Base-by-base conservation (phyloP, 1,284 basidiomycete species). In the Heterobasidion irregulare region DNA sequence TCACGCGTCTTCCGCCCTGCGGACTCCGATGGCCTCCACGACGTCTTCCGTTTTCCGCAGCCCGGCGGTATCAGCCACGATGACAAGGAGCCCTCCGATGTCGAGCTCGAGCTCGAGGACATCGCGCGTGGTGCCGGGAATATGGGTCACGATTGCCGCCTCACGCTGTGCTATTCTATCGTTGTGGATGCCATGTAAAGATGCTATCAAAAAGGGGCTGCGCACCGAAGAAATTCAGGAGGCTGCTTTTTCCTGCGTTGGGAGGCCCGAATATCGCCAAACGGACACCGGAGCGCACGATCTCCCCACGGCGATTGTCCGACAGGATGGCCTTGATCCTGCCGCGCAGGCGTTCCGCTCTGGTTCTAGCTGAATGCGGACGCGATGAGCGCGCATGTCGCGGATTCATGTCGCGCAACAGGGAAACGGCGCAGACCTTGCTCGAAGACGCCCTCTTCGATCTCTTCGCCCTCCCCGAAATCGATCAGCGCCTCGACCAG, bases 231-330 rank as follows among this genome's bases (percentile, higher is more conserved):
- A 84, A 87, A 64, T 94, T 94, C 38, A 94, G 75, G 18, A 94
- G 68, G 59, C 83, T 90, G 62, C 88, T 92, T 70, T 95, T 95
- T 41, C 92, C 92, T 1, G 87, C 92, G 63, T 96, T 96, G 0
- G 93, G 90, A 16, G 92, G 89, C 0, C 92, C 92, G 65, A 94
- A 93, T 48, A 96, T 92, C 6, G 88, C 86, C 6, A 95, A 74
- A 38, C 82, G 81, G 44, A 94, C 78, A 0, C 93, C 93, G 0
- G 83, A 81, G n/a, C 87, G 82, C 56, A 94, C 72, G 51, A 94
- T 85, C 66, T 95, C 92, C 0, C 92, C 90, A 33, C 87, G 75
- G 32, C 85, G 77, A 50, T 78, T 81, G 65, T 92, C 89, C 2
- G 78, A 69, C 0, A 93, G 72, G 56, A 89, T 80, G 0, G 63